A percentile compares a stretch with the other conserved stretches of the same genome.
These are phyloP conservation scores for Xylaria curta DNA, from an alignment of 495 filamentous ascomycete genomes.

Conservation along the genomic window DNA sequence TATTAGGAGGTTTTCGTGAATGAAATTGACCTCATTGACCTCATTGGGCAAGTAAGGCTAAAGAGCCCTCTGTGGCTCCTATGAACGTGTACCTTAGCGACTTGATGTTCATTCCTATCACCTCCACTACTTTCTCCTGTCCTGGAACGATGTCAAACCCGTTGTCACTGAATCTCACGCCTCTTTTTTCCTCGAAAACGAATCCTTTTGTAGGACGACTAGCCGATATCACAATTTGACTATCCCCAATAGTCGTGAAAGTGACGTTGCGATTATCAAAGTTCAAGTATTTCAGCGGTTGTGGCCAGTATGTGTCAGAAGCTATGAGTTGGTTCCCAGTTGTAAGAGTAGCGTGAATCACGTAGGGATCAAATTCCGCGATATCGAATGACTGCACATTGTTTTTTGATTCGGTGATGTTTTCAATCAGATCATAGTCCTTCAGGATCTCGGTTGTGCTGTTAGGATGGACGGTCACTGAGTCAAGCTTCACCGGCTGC, in stretches of 20 bases:
- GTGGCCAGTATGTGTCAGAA: conserved; percentile 76
- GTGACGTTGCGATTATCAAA: conserved; percentile 53
- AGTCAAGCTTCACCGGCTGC: conserved; percentile 52
- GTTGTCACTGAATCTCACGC: conserved; percentile 52
- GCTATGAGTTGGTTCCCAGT: conserved; percentile 56
- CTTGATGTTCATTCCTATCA: conserved; percentile 25
- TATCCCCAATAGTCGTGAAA: conserved; percentile 28
- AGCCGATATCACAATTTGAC: conserved; percentile 40
- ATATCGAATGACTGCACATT: conserved; percentile 44
- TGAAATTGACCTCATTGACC: neutral
- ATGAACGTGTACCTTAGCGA: conserved; percentile 40
- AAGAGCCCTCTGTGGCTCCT: conserved; percentile 35
- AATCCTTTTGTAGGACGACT: conserved; percentile 56
- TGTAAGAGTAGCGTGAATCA: conserved; percentile 58
- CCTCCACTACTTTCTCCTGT: conserved; percentile 41
- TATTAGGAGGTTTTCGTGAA: neutral
- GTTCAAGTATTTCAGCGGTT: conserved; percentile 80
- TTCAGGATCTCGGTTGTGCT: conserved; percentile 67
- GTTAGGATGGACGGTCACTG: conserved; percentile 63
- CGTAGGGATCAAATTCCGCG: conserved; percentile 46
- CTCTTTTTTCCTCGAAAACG: conserved; percentile 50
- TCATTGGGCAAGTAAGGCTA: neutral
- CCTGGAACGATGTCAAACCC: conserved; percentile 56
- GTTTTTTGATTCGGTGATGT: conserved; percentile 16
- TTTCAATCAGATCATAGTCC: conserved; percentile 37